Evolutionary conservation across 1,139 yeast species (phyloP), one percentile per base, ranked within the genome.

Genomic region (Geotrichum reessii): DNA sequence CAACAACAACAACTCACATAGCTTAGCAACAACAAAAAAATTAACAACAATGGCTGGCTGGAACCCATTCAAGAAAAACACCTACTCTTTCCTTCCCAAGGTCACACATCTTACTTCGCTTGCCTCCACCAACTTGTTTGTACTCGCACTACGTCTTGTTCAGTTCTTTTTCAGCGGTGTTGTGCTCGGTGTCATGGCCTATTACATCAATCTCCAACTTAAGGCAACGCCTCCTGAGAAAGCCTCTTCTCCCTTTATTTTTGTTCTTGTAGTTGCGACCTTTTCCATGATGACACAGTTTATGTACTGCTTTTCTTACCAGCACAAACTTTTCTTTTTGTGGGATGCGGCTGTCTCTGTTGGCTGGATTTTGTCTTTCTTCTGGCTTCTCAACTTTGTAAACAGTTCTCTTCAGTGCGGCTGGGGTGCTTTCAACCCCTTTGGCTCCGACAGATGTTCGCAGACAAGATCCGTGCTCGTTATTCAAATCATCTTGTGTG

Each of bases 111-210:
- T 56, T 17, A 47, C 50, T 1, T 42, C 55, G 24, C 40, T 70
- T 55, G 70, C 72, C 9, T 65, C 72, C 19, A 66, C 69, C 62
- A 70, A 70, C 62, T 61, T 70, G 55, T 63, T 67, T 37, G 63
- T 69, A 11, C 63, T 70, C 51, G 62, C 65, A 22, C 60, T 70
- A 44, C 64, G 73, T 24, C 65, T 70, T 42, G 64, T 70, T 31
- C 72, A 70, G 58, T 66, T 69, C 62, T 70, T 70, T 64, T 70
- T 70, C 57, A 71, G 70, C 27, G 73, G 73, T 21, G 61, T 69
- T 47, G 67, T 66, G 21, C 64, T 67, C 7, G 73, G 73, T 14
- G 61, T 70, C 51, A 64, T 69, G 65, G 70, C 69, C 27, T 64
- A 66, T 63, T 69, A 62, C 59, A 68, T 70, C 58, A 62, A 68